Conservation (phyloP, 345 rosid genomes). For the Jatropha curcas region DNA sequence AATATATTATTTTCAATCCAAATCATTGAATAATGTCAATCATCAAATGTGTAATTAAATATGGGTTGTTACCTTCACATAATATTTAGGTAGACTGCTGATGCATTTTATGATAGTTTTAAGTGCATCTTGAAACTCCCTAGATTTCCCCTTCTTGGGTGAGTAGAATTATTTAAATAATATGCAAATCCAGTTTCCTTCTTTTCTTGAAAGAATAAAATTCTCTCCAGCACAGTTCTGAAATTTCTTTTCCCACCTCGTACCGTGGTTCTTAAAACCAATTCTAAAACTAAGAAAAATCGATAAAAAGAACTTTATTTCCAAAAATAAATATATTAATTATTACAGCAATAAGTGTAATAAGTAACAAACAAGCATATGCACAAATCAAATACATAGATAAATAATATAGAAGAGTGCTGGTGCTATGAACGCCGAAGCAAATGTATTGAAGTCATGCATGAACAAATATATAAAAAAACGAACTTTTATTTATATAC, state of each 20-base stretch:
- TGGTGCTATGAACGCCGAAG: constrained; percentile 88
- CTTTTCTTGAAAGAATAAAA: no score
- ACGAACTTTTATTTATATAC: no score
- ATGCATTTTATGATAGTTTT: constrained; percentile 53
- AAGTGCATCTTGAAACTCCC: constrained; percentile 47
- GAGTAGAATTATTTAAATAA: no score
- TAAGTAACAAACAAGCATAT: no score
- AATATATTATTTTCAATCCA: no score
- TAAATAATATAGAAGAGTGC: constrained; percentile 38
- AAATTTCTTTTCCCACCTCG: background rate
- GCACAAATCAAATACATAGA: no score
- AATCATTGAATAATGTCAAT: no score
- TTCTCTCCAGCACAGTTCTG: no score
- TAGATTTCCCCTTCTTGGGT: constrained; percentile 36
- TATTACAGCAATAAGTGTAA: no score
- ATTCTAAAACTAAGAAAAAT: background rate
- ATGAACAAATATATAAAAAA: no score
- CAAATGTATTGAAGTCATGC: constrained; percentile 81
- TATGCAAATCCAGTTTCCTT: no score
- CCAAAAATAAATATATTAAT: background rate
- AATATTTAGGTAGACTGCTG: constrained; percentile 42
- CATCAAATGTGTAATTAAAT: no score
- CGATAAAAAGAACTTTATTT: background rate
- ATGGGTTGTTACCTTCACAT: constrained; percentile 45
- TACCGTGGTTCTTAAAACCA: background rate